Evolutionary conservation across 2,329 filamentous ascomycete species (phyloP).

Genomic region (Penicillium sp.): DNA sequence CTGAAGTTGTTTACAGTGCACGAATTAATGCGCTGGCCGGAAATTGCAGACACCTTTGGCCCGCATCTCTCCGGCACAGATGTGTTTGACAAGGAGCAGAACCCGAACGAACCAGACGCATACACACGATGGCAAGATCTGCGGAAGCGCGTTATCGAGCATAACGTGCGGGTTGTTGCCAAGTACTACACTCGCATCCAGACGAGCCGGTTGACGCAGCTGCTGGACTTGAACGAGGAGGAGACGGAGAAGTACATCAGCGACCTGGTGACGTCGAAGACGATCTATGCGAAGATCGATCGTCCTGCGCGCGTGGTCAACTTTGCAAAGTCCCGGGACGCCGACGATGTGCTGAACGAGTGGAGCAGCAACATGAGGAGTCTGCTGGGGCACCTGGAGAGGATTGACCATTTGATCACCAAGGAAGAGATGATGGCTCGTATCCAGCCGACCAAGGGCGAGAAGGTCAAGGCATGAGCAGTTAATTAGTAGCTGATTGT

Average conservation of each 20-base stretch:
- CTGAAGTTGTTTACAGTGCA: constrained; percentile 92
- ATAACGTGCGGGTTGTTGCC: constrained; percentile 95
- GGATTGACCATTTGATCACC: constrained; percentile 96
- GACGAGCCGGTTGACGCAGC: constrained; percentile 81
- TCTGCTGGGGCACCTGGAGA: constrained; percentile 75
- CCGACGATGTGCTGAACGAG: constrained; percentile 94
- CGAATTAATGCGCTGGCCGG: constrained; percentile 97
- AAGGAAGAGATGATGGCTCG: constrained; percentile 99
- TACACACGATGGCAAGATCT: constrained; percentile 87
- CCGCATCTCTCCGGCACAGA: constrained; percentile 84
- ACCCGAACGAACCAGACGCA: constrained; percentile 72
- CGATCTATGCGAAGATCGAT: constrained; percentile 96
- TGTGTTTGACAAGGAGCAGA: constrained; percentile 69
- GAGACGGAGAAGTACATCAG: constrained; percentile 99
- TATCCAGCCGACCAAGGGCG: constrained; percentile 63
- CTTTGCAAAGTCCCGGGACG: constrained; percentile 91
- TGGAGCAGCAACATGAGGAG: constrained; percentile 99
- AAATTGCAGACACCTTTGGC: constrained; percentile 83
- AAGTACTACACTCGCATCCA: constrained; percentile 99
- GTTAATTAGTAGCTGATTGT: background rate
- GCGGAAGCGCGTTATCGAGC: constrained; percentile 97
- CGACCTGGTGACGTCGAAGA: constrained; percentile 94
- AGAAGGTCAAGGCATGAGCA: constrained; percentile 36
- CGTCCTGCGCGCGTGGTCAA: constrained; percentile 85
- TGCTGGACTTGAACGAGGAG: constrained; percentile 87